Base-by-base conservation (phyloP, 1,284 basidiomycete species). In the Ganoderma leucocontextum region DNA sequence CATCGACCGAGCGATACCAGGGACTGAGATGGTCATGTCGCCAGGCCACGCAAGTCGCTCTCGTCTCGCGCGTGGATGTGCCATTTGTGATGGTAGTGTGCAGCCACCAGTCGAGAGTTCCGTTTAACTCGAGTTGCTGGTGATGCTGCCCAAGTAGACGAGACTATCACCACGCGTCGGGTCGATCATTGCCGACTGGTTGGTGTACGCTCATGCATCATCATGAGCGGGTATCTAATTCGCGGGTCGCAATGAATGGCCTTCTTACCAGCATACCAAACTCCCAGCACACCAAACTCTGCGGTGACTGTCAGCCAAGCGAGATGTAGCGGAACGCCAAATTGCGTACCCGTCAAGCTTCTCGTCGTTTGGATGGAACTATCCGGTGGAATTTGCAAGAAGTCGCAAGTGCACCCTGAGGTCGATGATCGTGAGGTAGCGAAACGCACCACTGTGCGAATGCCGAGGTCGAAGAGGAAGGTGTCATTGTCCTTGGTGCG, bases 381-480 rank as follows among this genome's bases (percentile, higher is more conserved):
- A 72, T 15, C 71, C 71, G 0, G 68, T 64, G 55, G 70, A 72
- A 42, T 70, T 2, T 60, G 62, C n/a, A 72, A 63, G 0, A 57
- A 36, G 17, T 68, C 35, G n/a, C 63, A 68, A 72, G 36, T 72
- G 67, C 6, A 72, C 69, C 69, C 67, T 69, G 0, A 67, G 57
- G 63, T 70, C 69, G 36, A 72, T 65, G 29, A 72, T 52, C 0
- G 71, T 72, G 17, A 70, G 52, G 61, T 70, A 72, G 15, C 71
- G 71, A 47, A 72, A 72, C 5, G 57, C 69, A 4, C 71, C 71
- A n/a, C 71, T 69, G 55, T 72, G 67, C 53, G 82, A 22, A 85
- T 80, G 19, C 87, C 87, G 17, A 89, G 81, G 72, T 89, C 88
- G 68, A 89, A 88, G 15, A 89, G 74, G 64, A 88, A 73, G 2